Percentiles rank a stretch among this genome's conserved stretches.
These are phyloP conservation scores for Lepidopterella palustris DNA, from an alignment of 495 filamentous ascomycete species.

Conservation along the genomic window DNA sequence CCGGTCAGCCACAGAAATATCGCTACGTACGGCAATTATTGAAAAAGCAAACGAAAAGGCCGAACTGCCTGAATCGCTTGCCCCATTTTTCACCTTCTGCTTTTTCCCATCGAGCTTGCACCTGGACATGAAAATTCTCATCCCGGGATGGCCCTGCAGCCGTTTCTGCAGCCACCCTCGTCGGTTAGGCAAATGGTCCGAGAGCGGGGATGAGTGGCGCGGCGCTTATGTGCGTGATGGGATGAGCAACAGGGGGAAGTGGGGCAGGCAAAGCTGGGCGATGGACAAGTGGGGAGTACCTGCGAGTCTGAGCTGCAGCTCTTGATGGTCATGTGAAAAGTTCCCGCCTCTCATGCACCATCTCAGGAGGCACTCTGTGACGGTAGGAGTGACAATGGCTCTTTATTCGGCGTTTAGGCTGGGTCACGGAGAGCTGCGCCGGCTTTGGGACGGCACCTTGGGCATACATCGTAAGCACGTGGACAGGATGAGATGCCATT, in stretches of 20 bases:
- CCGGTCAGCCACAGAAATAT: no score
- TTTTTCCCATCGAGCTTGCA: background rate
- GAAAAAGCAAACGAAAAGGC: background rate
- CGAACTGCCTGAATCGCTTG: background rate
- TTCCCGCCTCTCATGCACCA: background rate
- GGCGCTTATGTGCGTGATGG: slow-evolving; percentile 1
- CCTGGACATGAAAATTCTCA: background rate
- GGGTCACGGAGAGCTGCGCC: no score
- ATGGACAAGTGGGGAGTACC: background rate
- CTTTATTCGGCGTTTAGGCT: no score
- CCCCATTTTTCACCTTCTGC: background rate
- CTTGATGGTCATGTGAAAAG: slow-evolving; percentile 26
- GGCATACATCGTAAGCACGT: no score
- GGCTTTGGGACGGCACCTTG: no score
- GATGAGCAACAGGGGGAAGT: background rate
- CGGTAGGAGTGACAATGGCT: background rate
- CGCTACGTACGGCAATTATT: no score
- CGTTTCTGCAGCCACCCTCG: background rate
- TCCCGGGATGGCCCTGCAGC: background rate
- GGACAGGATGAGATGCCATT: no score
- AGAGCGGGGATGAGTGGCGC: background rate
- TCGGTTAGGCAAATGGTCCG: background rate
- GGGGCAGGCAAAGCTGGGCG: background rate
- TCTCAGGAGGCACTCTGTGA: background rate
- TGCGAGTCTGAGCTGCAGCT: slow-evolving; percentile 23